Evolutionary conservation across 192 early-diverging fungal species (phyloP).

Genomic region (Umbelopsis sp.): DNA sequence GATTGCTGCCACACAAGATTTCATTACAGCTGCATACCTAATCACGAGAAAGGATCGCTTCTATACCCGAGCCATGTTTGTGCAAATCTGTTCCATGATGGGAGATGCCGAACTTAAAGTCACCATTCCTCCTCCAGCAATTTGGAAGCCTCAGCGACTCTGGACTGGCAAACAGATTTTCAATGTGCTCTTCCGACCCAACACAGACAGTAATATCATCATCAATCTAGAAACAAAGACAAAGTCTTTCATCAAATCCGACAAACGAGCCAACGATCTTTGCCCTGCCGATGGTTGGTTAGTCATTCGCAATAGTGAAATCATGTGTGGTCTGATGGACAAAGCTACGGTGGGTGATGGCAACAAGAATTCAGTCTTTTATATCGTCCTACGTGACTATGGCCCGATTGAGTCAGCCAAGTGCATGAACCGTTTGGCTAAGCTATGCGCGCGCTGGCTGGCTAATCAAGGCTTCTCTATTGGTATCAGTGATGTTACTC

Average conservation of each 20-base stretch:
- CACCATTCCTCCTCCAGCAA: constrained; percentile 92
- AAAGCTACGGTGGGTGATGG: constrained; percentile 97
- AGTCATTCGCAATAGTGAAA: constrained; percentile 91
- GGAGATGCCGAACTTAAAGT: constrained; percentile 82
- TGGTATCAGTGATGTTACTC: constrained; percentile 96
- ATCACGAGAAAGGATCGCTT: constrained; percentile 93
- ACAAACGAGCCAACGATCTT: constrained; percentile 65
- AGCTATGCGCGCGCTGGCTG: constrained; percentile 44
- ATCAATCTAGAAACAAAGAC: constrained; percentile 94
- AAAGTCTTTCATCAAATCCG: constrained; percentile 69
- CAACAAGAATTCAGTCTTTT: constrained; percentile 94
- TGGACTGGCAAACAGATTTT: constrained; percentile 99
- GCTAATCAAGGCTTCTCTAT: constrained; percentile 97
- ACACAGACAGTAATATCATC: constrained; percentile 60
- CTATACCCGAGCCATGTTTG: constrained; percentile 92
- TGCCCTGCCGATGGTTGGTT: constrained; percentile 91
- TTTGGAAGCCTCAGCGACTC: constrained; percentile 84
- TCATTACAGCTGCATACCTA: constrained; percentile 95
- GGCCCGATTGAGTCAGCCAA: constrained; percentile 83
- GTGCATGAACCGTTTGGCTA: constrained; percentile 94
- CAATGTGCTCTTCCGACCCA: constrained; percentile 86
- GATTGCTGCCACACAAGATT: constrained; percentile 99
- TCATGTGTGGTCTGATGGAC: constrained; percentile 93
- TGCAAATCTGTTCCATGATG: constrained; percentile 92
- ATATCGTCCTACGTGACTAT: constrained; percentile 90